phyloP scores from a whole-genome alignment of 495 filamentous ascomycete species.

The Penicillium bovifimosum region DNA sequence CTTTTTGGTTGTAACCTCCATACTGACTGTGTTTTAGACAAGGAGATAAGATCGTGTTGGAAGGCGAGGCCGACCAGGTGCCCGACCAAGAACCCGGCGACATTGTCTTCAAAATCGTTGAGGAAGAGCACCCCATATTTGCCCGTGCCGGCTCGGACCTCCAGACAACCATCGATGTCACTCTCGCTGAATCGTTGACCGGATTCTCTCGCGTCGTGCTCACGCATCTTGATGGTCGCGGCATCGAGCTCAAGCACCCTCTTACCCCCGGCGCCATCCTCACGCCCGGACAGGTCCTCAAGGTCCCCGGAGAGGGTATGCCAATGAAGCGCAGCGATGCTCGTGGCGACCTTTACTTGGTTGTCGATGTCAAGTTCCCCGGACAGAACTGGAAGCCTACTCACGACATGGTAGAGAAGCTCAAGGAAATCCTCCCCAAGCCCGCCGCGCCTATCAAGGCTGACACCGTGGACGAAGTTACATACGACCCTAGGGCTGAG shows the following conservation, averaged over 20 bases:
- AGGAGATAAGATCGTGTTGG: conserved; percentile 82
- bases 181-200: conserved; percentile 74
- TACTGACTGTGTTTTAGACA: conserved; percentile 43
- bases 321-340: conserved; percentile 76
- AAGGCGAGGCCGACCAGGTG: conserved; percentile 91
- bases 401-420: conserved; percentile 56
- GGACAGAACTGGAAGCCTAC: conserved; percentile 75
- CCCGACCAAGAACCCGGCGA: conserved; percentile 90
- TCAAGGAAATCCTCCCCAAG: conserved; percentile 70
- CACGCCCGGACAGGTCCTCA: conserved; percentile 74
- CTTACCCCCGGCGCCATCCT: conserved; percentile 68
- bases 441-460: conserved; percentile 53
- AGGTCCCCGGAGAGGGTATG: conserved; percentile 88
- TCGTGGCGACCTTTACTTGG: conserved; percentile 82
- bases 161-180: conserved; percentile 69
- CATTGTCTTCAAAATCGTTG: conserved; percentile 80
- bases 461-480: conserved; percentile 78
- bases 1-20: no score
- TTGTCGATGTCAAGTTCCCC: conserved; percentile 85
- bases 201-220: conserved; percentile 89
- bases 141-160: conserved; percentile 78
- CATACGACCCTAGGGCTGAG: conserved; percentile 72
- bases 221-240: conserved; percentile 89
- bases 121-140: conserved; percentile 77
- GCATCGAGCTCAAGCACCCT: conserved; percentile 70